Conservation (phyloP, 805 yeast species). For the Cyberlindnera lachancei region DNA sequence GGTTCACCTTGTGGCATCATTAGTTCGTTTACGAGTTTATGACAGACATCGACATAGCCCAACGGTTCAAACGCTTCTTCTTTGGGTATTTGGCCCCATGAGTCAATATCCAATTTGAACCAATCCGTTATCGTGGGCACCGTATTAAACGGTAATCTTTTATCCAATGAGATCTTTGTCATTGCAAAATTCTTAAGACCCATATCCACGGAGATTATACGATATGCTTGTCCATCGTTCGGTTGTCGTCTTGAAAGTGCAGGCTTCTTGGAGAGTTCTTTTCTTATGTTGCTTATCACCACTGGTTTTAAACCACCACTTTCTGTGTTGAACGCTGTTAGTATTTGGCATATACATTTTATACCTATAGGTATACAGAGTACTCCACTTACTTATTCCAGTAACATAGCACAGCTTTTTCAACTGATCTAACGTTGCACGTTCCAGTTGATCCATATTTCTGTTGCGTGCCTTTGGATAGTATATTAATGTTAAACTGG, state of each 20-base stretch:
- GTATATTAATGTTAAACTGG: too few species aligned
- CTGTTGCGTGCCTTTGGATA: background rate
- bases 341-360: too few species aligned
- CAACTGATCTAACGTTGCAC: constrained; percentile 9
- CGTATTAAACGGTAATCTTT: constrained; percentile 14
- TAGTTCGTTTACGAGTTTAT: constrained; percentile 21
- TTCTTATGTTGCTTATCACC: constrained; percentile 4
- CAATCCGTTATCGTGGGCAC: constrained; percentile 26
- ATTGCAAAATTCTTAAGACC: constrained; percentile 32
- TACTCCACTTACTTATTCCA: constrained; percentile 10
- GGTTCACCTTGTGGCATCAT: constrained; percentile 13
- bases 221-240: constrained; percentile 13
- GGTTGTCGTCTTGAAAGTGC: constrained; percentile 11
- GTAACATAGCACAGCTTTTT: constrained; percentile 10
- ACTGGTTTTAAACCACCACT: constrained; percentile 12
- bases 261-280: constrained; percentile 4
- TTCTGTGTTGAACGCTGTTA: too few species aligned
- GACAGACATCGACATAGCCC: constrained; percentile 18
- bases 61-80: constrained; percentile 18
- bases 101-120: constrained; percentile 26
- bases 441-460: constrained; percentile 7
- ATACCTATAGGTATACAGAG: too few species aligned
- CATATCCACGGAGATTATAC: constrained; percentile 28
- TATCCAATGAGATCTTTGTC: constrained; percentile 20
- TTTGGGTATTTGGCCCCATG: constrained; percentile 8